Evolutionary conservation across 306 rosid genomes (phyloP), one percentile per base, ranked within the genome.

Genomic region (Glycine latifolia): DNA sequence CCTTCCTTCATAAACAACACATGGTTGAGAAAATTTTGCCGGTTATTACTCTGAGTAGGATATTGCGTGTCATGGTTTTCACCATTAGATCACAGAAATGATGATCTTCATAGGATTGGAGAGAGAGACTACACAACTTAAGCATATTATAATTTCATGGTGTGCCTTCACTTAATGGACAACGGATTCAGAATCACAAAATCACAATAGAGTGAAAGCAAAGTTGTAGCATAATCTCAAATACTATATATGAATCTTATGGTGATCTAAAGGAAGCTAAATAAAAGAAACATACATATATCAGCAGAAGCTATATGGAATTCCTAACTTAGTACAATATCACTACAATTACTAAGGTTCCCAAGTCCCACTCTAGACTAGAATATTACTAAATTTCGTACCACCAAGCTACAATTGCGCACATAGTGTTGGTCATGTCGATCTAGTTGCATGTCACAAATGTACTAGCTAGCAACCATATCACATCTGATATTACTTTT

Each of bases 11-110:
- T 74, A 73, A 67, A 67, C 35, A 47, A 87, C 88, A 78, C 87
- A 80, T 83, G 89, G 90, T 78, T 74, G 78, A 81, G 81, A 82
- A 82, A 33, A 33, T 86, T 70, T 80, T 78, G 79, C 80, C 87
- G 85, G 87, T 78, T 70, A 35, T 76, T 56, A 71, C 74, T 26
- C 31, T 87, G 67, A 85, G 77, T 67, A 10, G 65, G 69, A 83
- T 48, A 53, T 58, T 75, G 89, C 73, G 90, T 87, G 92, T 86
- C 91, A 73, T 76, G 62, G 41, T 85, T 15, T 49, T 63, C 73
- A 80, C 94, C 92, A 67, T 82, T 74, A 56, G 90, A 87, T 89
- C 81, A 37, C 14, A 17, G 4, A 65, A 50, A 76, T 26, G 54
- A 39, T 46, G 74, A 85, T 90, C 87, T 85, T 26, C 31, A 26